Evolutionary conservation across 129 eudicot genomes (phyloP).

Genomic region (Escallonia rubra): DNA sequence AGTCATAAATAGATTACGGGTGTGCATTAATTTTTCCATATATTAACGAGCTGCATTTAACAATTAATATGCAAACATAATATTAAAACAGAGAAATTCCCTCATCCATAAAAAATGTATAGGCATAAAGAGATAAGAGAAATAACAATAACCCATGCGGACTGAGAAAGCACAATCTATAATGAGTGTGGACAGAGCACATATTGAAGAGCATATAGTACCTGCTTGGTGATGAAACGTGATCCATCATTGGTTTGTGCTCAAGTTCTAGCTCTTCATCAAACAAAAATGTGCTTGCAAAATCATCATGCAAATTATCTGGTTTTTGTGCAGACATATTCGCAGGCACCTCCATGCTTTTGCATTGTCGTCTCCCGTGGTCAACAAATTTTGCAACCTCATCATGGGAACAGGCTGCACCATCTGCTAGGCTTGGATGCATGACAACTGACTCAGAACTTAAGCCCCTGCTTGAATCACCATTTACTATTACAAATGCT

Average conservation of each 20-base stretch:
- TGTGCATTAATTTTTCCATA: too few relatives aligned
- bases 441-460: slow-evolving; percentile 8
- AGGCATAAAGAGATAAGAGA: too few relatives aligned
- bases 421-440: slow-evolving; percentile 1
- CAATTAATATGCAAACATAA: too few relatives aligned
- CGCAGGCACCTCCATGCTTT: slow-evolving; percentile 15
- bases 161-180: background rate
- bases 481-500: slow-evolving; percentile 9
- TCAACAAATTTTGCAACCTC: slow-evolving; percentile 4
- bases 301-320: slow-evolving; percentile 55
- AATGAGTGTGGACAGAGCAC: background rate
- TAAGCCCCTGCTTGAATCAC: slow-evolving; percentile 9
- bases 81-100: too few relatives aligned
- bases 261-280: slow-evolving; percentile 92
- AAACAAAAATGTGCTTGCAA: slow-evolving; percentile 77
- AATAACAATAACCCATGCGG: too few relatives aligned
- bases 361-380: slow-evolving; percentile 8
- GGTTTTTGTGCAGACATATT: slow-evolving; percentile 19
- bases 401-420: slow-evolving; percentile 1
- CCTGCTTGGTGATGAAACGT: slow-evolving; percentile 41
- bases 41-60: too few relatives aligned
- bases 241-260: slow-evolving; percentile 35
- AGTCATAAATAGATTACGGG: too few relatives aligned
- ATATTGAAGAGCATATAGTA: slow-evolving; percentile 13
- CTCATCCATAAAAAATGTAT: too few relatives aligned